Percentiles rank a stretch among this genome's conserved stretches.
phyloP scores from a whole-genome alignment of 2,329 filamentous ascomycete genomes.

The Pseudogymnoascus sp. region DNA sequence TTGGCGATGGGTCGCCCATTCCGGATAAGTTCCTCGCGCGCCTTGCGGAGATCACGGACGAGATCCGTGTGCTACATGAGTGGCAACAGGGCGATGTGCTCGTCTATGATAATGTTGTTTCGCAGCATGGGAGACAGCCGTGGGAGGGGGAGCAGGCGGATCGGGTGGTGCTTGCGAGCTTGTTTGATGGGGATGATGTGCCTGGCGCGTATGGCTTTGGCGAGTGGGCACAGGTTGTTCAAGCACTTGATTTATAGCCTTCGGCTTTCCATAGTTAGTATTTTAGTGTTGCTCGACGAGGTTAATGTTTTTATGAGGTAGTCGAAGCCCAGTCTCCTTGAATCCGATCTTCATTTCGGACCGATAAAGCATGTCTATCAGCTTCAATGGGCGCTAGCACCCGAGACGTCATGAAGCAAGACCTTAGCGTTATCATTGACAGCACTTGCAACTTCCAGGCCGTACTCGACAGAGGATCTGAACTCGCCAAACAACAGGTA shows the following conservation, averaged over 20 bases:
- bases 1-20: slow-evolving; percentile 39
- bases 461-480: slow-evolving; percentile 26
- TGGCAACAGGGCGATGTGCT: slow-evolving; percentile 41
- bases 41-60: slow-evolving; percentile 38
- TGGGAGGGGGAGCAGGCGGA: slow-evolving; percentile 40
- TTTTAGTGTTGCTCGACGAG: not conserved
- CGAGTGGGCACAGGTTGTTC: slow-evolving; percentile 40
- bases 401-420: slow-evolving; percentile 30
- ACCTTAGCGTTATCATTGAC: slow-evolving; percentile 31
- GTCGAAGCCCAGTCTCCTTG: slow-evolving; percentile 26
- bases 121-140: slow-evolving; percentile 41
- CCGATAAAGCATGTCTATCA: slow-evolving; percentile 28
- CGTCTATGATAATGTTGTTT: slow-evolving; percentile 40
- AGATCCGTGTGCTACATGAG: slow-evolving; percentile 40
- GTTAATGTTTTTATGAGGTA: not conserved
- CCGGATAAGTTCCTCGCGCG: slow-evolving; percentile 37
- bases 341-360: slow-evolving; percentile 25
- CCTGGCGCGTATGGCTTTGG: slow-evolving; percentile 36
- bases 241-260: slow-evolving; percentile 32
- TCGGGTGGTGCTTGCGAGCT: slow-evolving; percentile 38
- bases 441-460: slow-evolving; percentile 32
- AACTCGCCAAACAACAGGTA: slow-evolving; percentile 23
- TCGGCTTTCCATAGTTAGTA: not conserved
- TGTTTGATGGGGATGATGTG: slow-evolving; percentile 36
- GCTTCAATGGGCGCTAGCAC: slow-evolving; percentile 33